These are phyloP conservation scores for Mycocentrospora acerina DNA, from an alignment of 2,329 filamentous ascomycete genomes.

Conservation along the genomic window DNA sequence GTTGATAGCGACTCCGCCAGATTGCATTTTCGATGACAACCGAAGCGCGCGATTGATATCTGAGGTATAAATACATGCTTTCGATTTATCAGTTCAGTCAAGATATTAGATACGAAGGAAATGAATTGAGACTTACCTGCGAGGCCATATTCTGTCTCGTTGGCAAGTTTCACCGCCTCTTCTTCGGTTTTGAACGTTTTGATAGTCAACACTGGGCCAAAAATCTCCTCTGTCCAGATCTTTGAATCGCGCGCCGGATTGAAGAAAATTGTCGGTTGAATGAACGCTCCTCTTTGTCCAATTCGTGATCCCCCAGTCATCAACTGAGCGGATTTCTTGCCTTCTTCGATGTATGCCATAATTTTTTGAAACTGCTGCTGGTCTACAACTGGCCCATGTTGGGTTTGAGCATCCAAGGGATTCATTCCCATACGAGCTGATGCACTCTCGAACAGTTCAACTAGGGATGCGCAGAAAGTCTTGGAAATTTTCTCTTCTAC, in stretches of 20 bases:
- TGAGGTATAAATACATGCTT: constrained; percentile 43
- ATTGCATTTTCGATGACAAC: constrained; percentile 40
- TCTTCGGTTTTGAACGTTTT: constrained; percentile 40
- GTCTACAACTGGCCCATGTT: constrained; percentile 29
- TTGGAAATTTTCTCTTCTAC: constrained; percentile 55
- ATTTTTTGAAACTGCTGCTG: constrained; percentile 24
- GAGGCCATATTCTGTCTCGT: constrained; percentile 43
- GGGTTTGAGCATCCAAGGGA: constrained; percentile 13
- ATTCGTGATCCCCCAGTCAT: constrained; percentile 35
- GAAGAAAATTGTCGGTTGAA: constrained; percentile 52
- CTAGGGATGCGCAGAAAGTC: constrained; percentile 25
- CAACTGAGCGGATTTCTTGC: constrained; percentile 44
- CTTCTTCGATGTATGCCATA: constrained; percentile 35
- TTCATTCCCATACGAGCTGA: constrained; percentile 19
- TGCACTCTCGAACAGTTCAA: constrained; percentile 19
- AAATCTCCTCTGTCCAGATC: constrained; percentile 41
- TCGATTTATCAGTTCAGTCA: too few species aligned
- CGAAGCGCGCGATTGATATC: constrained; percentile 33
- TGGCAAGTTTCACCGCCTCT: constrained; percentile 39
- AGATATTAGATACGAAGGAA: too few species aligned
- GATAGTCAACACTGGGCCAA: constrained; percentile 43
- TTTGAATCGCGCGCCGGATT: constrained; percentile 45
- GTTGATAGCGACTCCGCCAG: constrained; percentile 41
- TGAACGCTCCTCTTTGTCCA: constrained; percentile 42
- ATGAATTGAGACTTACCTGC: constrained; percentile 39